These are phyloP conservation scores for Lenzites betulinus DNA, from an alignment of 768 basidiomycete genomes.

Conservation along the genomic window DNA sequence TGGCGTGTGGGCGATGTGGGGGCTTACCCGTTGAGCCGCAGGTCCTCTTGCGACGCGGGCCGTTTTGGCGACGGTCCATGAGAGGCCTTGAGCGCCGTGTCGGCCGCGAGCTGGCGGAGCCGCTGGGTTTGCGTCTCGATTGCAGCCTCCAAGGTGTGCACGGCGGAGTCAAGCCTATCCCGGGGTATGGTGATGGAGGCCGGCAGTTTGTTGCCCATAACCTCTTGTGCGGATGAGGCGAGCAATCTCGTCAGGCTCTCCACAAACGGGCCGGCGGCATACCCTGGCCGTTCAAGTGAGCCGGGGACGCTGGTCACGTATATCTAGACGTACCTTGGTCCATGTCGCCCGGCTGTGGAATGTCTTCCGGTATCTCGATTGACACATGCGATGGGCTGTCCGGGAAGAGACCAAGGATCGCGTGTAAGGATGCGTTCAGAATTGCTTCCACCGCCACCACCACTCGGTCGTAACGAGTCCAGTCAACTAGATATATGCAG, in stretches of 20 bases:
- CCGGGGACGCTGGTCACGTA: not conserved
- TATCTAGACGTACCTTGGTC: slow-evolving; percentile 9
- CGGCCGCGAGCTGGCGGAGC: slow-evolving; percentile 21
- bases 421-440: slow-evolving; percentile 3
- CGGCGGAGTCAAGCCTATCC: slow-evolving; percentile 11
- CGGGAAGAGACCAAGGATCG: slow-evolving; percentile 16
- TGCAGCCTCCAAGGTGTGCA: slow-evolving; percentile 8
- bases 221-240: slow-evolving; percentile 15
- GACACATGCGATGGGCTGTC: slow-evolving; percentile 10
- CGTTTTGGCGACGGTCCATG: slow-evolving; percentile 24
- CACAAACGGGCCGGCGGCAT: slow-evolving; percentile 23
- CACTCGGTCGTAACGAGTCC: slow-evolving; percentile 27
- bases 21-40: slow-evolving; percentile 21
- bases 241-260: slow-evolving; percentile 20
- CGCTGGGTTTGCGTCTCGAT: slow-evolving; percentile 17
- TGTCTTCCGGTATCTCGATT: slow-evolving; percentile 19
- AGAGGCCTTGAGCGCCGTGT: slow-evolving; percentile 1
- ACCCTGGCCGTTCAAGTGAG: slow-evolving; percentile 8
- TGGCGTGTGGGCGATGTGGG: not conserved
- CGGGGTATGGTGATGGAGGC: slow-evolving; percentile 8
- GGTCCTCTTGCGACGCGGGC: slow-evolving; percentile 22
- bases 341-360: slow-evolving; percentile 11
- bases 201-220: slow-evolving; percentile 8
- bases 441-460: slow-evolving; percentile 9
- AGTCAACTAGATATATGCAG: slow-evolving; percentile 24